phyloP scores from a whole-genome alignment of 805 yeast genomes.

The Teunomyces tritomae region DNA sequence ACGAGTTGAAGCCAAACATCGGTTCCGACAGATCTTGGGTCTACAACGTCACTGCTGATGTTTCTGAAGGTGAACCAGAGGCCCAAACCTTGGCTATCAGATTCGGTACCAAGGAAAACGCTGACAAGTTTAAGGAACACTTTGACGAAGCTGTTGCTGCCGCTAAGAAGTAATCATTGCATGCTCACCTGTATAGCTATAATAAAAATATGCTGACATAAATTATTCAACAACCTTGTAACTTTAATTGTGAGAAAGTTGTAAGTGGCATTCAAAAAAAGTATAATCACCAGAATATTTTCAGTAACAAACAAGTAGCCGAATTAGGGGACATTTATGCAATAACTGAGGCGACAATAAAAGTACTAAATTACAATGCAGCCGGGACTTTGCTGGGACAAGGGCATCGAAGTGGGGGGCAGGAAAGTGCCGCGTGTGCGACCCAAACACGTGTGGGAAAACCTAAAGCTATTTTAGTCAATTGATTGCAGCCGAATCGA shows the following conservation, averaged over 20 bases:
- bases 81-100: conserved; percentile 96
- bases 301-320: too few relatives aligned
- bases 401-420: not conserved
- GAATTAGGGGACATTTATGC: too few relatives aligned
- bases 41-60: conserved; percentile 87
- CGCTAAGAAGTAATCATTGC: conserved; percentile 42
- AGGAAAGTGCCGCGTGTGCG: conserved; percentile 1
- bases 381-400: too few relatives aligned
- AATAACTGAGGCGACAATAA: too few relatives aligned
- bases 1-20: conserved; percentile 83
- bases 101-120: conserved; percentile 88
- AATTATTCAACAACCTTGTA: too few relatives aligned
- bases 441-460: conserved; percentile 7
- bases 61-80: conserved; percentile 91
- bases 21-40: conserved; percentile 99
- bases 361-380: not conserved
- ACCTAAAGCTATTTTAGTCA: not conserved
- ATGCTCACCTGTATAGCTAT: conserved; percentile 1
- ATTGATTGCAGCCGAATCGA: conserved; percentile 1
- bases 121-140: conserved; percentile 90
- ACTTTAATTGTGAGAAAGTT: too few relatives aligned
- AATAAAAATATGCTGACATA: not conserved
- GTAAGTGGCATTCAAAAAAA: too few relatives aligned
- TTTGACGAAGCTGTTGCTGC: conserved; percentile 76
- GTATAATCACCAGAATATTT: too few relatives aligned